Conservation (phyloP, 2,329 filamentous ascomycete genomes). For the Penicillium griseofulvum region DNA sequence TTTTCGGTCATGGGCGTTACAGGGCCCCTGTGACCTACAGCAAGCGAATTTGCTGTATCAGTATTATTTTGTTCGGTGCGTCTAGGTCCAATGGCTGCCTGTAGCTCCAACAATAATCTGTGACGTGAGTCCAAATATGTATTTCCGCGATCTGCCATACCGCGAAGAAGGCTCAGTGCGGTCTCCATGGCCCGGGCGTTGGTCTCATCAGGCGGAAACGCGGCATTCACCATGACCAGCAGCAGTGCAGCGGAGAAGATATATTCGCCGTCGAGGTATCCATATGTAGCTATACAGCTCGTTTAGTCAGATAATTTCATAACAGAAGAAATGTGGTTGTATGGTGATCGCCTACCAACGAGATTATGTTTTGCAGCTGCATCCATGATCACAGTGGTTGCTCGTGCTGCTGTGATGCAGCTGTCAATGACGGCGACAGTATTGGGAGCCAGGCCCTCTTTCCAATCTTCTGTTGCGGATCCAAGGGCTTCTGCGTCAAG, state of each 20-base stretch:
- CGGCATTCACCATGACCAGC: constrained; percentile 55
- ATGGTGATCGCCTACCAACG: constrained; percentile 40
- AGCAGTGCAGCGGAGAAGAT: constrained; percentile 55
- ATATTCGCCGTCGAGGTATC: constrained; percentile 59
- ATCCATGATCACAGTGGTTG: constrained; percentile 51
- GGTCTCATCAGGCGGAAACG: constrained; percentile 48
- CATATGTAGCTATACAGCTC: constrained; percentile 48
- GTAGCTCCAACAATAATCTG: constrained; percentile 39
- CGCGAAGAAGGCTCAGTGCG: constrained; percentile 47
- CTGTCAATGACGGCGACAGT: constrained; percentile 54
- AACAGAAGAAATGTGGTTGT: neutral
- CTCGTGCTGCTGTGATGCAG: constrained; percentile 52
- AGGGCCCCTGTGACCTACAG: constrained; percentile 4
- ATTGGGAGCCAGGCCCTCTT: constrained; percentile 47
- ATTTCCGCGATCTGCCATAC: constrained; percentile 56
- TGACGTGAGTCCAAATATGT: constrained; percentile 47
- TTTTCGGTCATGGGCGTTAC: constrained; percentile 18
- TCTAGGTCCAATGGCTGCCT: constrained; percentile 28
- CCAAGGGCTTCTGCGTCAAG: constrained; percentile 38
- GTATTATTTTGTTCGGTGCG: constrained; percentile 1
- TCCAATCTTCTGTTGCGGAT: constrained; percentile 46
- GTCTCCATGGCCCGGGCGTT: constrained; percentile 49
- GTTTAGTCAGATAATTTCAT: neutral
- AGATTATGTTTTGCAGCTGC: constrained; percentile 51
- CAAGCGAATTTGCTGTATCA: neutral